Conservation (phyloP, 2,329 filamentous ascomycete genomes). For the Blastomyces gilchristii region DNA sequence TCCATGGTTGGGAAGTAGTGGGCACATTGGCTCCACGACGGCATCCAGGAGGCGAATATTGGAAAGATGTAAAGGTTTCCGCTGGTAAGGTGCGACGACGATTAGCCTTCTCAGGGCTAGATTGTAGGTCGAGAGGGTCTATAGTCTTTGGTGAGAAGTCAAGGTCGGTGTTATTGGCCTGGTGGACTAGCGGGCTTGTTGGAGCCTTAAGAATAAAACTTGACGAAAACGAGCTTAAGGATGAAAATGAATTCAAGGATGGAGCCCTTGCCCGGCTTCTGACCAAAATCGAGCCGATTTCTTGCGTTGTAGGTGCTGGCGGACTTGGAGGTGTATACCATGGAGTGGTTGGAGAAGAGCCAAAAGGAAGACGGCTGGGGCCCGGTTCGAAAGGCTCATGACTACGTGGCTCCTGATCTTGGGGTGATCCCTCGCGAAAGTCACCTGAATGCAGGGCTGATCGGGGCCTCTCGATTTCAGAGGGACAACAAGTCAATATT, state of each 20-base stretch:
- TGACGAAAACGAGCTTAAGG: constrained; percentile 53
- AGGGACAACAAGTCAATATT: constrained; percentile 43
- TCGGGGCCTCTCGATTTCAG: constrained; percentile 67
- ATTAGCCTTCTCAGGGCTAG: constrained; percentile 39
- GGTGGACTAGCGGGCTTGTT: constrained; percentile 84
- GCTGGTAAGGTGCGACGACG: constrained; percentile 66
- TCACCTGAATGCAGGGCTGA: constrained; percentile 60
- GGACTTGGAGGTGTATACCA: constrained; percentile 39
- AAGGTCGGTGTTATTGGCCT: constrained; percentile 70
- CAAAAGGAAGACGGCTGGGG: constrained; percentile 17
- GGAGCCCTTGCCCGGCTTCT: constrained; percentile 41
- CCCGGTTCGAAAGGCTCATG: constrained; percentile 15
- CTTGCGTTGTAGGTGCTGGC: constrained; percentile 14
- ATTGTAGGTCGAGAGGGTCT: constrained; percentile 42
- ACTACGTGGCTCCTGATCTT: constrained; percentile 20
- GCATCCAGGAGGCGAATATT: constrained; percentile 31
- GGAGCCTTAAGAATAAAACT: constrained; percentile 79
- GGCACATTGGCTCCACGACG: constrained; percentile 33
- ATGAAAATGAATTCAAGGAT: constrained; percentile 50
- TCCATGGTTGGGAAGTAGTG: constrained; percentile 36
- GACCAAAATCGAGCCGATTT: constrained; percentile 14
- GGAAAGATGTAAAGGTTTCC: constrained; percentile 43
- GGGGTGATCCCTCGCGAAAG: constrained; percentile 41
- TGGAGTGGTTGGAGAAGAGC: constrained; percentile 47
- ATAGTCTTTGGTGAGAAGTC: constrained; percentile 48